Evolutionary conservation across 495 filamentous ascomycete species (phyloP), one percentile per base, ranked within the genome.

Genomic region (Umbilicaria muhlenbergii): DNA sequence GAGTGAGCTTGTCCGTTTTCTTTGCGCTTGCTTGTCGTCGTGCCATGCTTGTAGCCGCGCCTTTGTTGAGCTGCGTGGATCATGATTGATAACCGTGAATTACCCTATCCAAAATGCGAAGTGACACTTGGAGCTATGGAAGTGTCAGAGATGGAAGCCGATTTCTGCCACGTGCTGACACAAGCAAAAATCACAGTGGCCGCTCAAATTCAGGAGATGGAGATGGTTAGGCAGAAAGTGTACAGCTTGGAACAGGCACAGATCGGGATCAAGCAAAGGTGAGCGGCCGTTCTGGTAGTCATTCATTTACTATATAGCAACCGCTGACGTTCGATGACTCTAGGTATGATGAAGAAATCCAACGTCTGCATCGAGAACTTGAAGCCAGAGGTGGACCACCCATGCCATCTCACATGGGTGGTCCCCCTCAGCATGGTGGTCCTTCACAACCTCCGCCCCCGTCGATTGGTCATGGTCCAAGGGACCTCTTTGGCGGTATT

Each of bases 261-360:
- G 57, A 66, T 82, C 33, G 70, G 71, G 15, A 80, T 95, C 58
- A 96, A 95, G 67, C 67, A 74, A 58, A 93, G 94, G 91, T 98
- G 69, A 58, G 78, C 58, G 36, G 28, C 32, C 12, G 17, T 36
- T 28, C 24, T 28, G 24, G 2, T 28, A 8, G 24, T 28, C 24
- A 10, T 6, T 28, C 24, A 28, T 28, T 10, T 28, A 28, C 8
- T 28, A 28, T 8, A 28, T 6, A 10, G 8, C 24, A 28, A 28
- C 24, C 24, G 24, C 24, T 28, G 24, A 28, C 8, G 24, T 28
- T 28, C 24, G 13, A 43, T 28, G 24, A 6, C 11, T 43, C 39
- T 52, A 96, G 92, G 52, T 96, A 96, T 58, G 91, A 98, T 51
- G 83, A 91, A 32, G 89, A 98, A 50, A 80, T 98, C 46, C 63